Base-by-base conservation (phyloP, 2,329 filamentous ascomycete genomes). In the Scedosporium minutisporum region DNA sequence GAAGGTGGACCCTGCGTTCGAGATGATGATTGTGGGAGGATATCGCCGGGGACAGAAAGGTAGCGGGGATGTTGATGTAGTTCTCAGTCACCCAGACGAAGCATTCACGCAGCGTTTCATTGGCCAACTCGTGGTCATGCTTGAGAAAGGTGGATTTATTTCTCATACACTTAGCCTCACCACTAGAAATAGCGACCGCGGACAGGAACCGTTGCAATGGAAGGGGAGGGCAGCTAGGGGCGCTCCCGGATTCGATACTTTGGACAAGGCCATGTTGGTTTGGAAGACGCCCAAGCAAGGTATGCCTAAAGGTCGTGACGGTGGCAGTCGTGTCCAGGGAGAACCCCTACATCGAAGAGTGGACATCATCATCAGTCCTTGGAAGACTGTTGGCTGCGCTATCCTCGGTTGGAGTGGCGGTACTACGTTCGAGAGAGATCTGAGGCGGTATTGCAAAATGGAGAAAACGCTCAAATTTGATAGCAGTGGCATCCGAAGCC, bases 241-340 rank as follows among this genome's bases (percentile, higher is more conserved):
- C 12, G 81, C 82, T 0, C 76, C 80, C 23, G 90, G 90, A 0
- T 97, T 96, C 67, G 93, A 97, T 71, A 90, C 87, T 0, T 80
- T 97, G 1, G 93, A 97, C 73, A 97, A 97, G 73, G 92, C 92
- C 0, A 77, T 97, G 61, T 89, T 97, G 0, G 91, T 97, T 0
- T 97, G 93, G 93, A 38, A 27, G 41, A 57, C 44, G 38, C 60
- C 60, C 38, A 12, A 57, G 51, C 23, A 44, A 38, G 38, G 3
- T 7, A 4, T 23, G 18, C 90, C 96, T 71, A 51, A 23, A n/a
- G 66, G 72, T 41, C 64, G 44, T 18, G 21, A 18, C 68, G 1
- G 58, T 14, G 41, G 64, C 2, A n/a, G 41, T 16, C 55, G 58
- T 14, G 59, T 42, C 23, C 64, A 21, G 57, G 63, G 21, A 61